These are phyloP conservation scores for Ganoderma boninense DNA, from an alignment of 1,284 basidiomycete genomes.

Conservation along the genomic window DNA sequence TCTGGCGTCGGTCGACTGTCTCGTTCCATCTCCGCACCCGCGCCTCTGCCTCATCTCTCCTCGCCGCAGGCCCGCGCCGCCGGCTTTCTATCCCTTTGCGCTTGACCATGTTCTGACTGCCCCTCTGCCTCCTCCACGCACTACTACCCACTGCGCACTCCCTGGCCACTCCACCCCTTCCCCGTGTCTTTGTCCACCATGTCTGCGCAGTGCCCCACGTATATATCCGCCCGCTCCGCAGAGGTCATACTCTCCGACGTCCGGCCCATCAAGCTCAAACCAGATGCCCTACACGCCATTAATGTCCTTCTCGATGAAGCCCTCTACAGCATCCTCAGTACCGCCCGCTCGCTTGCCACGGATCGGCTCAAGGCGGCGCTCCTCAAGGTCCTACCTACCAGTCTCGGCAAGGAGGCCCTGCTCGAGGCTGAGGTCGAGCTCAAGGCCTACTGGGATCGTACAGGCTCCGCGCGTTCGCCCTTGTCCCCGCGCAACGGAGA, in stretches of 20 bases:
- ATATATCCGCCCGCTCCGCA: slow-evolving; percentile 83
- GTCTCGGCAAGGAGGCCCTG: slow-evolving; percentile 88
- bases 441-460: slow-evolving; percentile 84
- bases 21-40: slow-evolving; percentile 7
- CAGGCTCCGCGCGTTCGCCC: slow-evolving; percentile 48
- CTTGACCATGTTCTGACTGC: slow-evolving; percentile 6
- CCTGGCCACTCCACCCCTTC: slow-evolving; percentile 6
- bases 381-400: slow-evolving; percentile 76
- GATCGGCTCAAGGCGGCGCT: slow-evolving; percentile 79
- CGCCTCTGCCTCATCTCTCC: slow-evolving; percentile 20
- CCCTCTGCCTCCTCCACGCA: slow-evolving; percentile 2
- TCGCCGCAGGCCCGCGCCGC: slow-evolving; percentile 10
- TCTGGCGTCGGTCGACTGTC: background rate
- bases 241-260: slow-evolving; percentile 92
- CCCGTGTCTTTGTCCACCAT: slow-evolving; percentile 15
- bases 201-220: slow-evolving; percentile 60
- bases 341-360: slow-evolving; percentile 79
- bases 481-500: slow-evolving; percentile 52
- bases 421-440: slow-evolving; percentile 92
- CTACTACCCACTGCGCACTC: background rate
- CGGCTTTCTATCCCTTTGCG: background rate
- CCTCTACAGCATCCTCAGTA: slow-evolving; percentile 74
- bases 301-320: slow-evolving; percentile 92
- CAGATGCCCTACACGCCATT: slow-evolving; percentile 77
- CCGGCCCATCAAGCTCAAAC: slow-evolving; percentile 84